Percentiles rank a stretch among this genome's conserved stretches.
Evolutionary conservation across 140 eudicot genomes (phyloP).

Genomic region (Flaveria floridana): DNA sequence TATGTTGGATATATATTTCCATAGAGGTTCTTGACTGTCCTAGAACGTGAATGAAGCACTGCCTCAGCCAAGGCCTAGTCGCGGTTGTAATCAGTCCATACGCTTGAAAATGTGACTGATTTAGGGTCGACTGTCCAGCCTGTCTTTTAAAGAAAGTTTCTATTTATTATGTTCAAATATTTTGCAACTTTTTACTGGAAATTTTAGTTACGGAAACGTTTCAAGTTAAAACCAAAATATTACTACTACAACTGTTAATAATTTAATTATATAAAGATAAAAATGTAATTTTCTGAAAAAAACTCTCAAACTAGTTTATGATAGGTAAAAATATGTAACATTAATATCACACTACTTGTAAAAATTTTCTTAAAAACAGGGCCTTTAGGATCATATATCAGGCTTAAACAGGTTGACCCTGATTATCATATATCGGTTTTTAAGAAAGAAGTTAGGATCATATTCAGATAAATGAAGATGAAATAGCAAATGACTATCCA

Average conservation of each 20-base stretch:
- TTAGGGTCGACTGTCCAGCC: not conserved
- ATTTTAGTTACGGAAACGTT: not conserved
- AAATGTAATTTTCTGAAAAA: not conserved
- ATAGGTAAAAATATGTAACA: no score
- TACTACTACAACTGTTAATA: not conserved
- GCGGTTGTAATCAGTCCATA: not conserved
- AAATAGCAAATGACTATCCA: constrained; percentile 94
- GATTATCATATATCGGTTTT: no score
- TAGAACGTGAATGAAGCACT: not conserved
- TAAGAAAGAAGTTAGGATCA: no score
- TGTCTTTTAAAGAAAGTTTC: not conserved
- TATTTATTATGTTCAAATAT: not conserved
- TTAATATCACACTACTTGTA: no score
- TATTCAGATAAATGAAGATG: constrained; percentile 94
- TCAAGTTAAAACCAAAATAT: not conserved
- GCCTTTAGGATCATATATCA: no score
- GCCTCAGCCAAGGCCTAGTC: not conserved
- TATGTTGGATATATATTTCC: not conserved
- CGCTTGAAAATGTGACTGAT: not conserved
- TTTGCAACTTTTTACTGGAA: not conserved
- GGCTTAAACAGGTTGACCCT: no score
- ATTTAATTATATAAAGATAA: not conserved
- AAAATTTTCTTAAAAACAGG: no score
- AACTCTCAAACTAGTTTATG: not conserved
- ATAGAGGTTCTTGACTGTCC: not conserved